Evolutionary conservation across 352 stramenopile species (phyloP).

Genomic region (Phytopythium kandeliae): DNA sequence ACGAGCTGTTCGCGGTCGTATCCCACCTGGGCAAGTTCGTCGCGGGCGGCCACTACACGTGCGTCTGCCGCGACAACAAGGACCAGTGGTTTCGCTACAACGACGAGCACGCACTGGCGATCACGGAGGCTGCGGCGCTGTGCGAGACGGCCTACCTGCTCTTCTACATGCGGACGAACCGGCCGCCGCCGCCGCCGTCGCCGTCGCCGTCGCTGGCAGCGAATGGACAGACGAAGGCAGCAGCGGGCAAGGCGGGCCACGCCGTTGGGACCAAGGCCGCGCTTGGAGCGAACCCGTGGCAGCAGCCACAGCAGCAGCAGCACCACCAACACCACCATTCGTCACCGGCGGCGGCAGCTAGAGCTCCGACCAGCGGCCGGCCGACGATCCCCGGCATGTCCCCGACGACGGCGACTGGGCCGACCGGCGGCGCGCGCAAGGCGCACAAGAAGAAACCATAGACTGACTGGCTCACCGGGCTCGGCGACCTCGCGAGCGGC

Average conservation of each 20-base stretch:
- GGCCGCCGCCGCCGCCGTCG: conserved; percentile 12
- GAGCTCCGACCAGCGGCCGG: conserved; percentile 3
- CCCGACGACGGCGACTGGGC: conserved; percentile 12
- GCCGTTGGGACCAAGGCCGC: conserved; percentile 10
- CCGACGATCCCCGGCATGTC: conserved; percentile 38
- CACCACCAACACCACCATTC: background rate
- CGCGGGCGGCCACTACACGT: conserved; percentile 80
- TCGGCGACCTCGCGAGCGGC: no score
- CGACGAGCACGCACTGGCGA: conserved; percentile 75
- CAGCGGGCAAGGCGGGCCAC: conserved; percentile 10
- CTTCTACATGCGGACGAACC: conserved; percentile 72
- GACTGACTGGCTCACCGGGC: background rate
- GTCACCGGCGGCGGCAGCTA: background rate
- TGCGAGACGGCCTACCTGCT: conserved; percentile 76
- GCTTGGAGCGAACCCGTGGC: conserved; percentile 14
- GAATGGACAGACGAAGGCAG: conserved; percentile 8
- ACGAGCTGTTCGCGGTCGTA: conserved; percentile 82
- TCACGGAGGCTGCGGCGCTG: conserved; percentile 63
- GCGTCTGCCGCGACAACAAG: conserved; percentile 81
- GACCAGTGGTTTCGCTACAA: conserved; percentile 85
- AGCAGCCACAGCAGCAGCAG: conserved; percentile 10
- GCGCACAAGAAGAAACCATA: conserved; percentile 28
- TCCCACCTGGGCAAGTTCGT: conserved; percentile 79
- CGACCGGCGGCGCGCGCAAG: conserved; percentile 17
- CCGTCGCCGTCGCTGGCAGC: conserved; percentile 11